Conservation (phyloP, 129 eudicot species). For the Flaveria sonorensis region DNA sequence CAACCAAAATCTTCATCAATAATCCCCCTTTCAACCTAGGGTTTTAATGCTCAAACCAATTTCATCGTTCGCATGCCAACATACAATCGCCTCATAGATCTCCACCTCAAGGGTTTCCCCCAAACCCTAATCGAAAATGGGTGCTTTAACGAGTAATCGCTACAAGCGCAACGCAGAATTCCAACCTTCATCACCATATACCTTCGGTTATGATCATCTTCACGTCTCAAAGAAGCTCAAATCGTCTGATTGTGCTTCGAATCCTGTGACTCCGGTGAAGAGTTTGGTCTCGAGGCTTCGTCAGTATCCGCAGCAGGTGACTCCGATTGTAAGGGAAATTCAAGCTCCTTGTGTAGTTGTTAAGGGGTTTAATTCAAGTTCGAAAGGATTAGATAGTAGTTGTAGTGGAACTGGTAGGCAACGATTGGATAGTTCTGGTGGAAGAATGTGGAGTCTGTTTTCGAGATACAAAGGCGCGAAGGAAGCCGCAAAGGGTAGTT, state of each 20-base stretch:
- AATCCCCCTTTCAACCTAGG: neutral
- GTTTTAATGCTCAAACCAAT: conserved; percentile 2
- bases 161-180: conserved; percentile 46
- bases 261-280: neutral
- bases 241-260: conserved; percentile 1
- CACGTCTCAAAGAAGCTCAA: conserved; percentile 51
- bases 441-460: neutral
- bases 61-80: conserved; percentile 25
- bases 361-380: conserved; percentile 24
- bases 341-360: conserved; percentile 56
- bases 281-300: conserved; percentile 30
- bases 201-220: neutral
- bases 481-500: conserved; percentile 10
- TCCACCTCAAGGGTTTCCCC: conserved; percentile 2
- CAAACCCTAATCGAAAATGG: conserved; percentile 48
- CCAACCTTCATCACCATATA: conserved; percentile 16
- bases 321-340: conserved; percentile 39
- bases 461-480: neutral
- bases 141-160: conserved; percentile 41
- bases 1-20: neutral
- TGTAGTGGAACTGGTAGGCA: neutral
- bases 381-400: conserved; percentile 3
- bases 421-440: neutral
- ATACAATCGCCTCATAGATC: conserved; percentile 7
- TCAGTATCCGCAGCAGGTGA: conserved; percentile 41